Evolutionary conservation across 192 early-diverging fungal genomes (phyloP).

Genomic region (Martensiomyces pterosporus): DNA sequence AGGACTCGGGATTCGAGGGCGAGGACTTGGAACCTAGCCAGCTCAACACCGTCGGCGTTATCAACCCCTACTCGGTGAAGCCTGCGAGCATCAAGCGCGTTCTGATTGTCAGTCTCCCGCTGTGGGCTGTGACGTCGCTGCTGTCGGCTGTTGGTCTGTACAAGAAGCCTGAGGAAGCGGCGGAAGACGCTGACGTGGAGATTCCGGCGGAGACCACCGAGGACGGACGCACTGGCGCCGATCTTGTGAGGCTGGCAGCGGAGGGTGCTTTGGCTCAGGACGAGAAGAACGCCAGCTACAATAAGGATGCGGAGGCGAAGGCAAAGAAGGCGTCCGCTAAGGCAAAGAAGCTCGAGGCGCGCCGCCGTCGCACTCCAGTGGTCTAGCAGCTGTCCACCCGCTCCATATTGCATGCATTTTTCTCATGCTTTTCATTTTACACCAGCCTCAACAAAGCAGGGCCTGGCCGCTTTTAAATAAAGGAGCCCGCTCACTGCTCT

Average conservation of each 20-base stretch:
- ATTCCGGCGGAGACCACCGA: background rate
- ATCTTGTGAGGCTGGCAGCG: background rate
- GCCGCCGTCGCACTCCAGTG: constrained; percentile 35
- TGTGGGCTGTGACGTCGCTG: constrained; percentile 3
- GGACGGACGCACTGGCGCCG: background rate
- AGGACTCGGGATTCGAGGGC: constrained; percentile 39
- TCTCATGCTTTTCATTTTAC: no score
- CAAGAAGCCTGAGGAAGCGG: constrained; percentile 4
- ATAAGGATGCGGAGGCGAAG: constrained; percentile 12
- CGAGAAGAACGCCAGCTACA: background rate
- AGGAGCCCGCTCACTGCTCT: no score
- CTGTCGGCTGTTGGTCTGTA: constrained; percentile 18
- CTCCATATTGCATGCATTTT: no score
- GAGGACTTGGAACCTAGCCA: constrained; percentile 23
- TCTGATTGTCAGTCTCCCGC: constrained; percentile 25
- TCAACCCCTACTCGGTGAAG: constrained; percentile 43
- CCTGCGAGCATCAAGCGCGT: constrained; percentile 33
- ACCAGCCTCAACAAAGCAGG: no score
- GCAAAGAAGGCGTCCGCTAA: constrained; percentile 44
- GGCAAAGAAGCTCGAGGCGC: constrained; percentile 39
- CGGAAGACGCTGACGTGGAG: background rate
- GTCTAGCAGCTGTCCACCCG: no score
- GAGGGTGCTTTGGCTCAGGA: background rate
- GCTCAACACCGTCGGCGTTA: constrained; percentile 43
- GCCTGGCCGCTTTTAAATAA: no score